Conservation (phyloP, 306 rosid species). For the Cicer chorassanicum region DNA sequence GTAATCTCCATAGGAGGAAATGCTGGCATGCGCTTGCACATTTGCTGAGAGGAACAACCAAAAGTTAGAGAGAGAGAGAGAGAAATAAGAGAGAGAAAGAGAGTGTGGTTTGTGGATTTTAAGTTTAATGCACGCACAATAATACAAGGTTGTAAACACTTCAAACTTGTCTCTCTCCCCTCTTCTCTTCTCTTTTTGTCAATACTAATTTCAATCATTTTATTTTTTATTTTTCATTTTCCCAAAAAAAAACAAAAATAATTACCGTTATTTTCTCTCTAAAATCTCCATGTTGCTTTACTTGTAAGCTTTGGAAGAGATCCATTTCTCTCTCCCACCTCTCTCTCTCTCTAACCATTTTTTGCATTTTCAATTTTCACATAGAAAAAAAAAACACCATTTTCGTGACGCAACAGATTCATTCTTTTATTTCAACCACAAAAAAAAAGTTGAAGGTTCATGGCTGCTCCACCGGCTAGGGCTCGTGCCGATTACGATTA, state of each 20-base stretch:
- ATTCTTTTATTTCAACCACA: constrained; percentile 10
- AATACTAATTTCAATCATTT: not conserved
- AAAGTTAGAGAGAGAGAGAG: constrained; percentile 11
- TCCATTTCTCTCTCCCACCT: constrained; percentile 34
- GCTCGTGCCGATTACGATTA: constrained; percentile 98
- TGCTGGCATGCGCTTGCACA: constrained; percentile 1
- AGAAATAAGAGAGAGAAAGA: not conserved
- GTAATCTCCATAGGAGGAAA: not conserved
- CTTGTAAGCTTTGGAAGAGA: constrained; percentile 52
- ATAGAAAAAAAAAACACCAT: constrained; percentile 42
- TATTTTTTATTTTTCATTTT: not conserved
- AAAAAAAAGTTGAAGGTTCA: constrained; percentile 34
- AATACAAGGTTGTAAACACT: constrained; percentile 43
- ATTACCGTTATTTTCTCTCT: constrained; percentile 48
- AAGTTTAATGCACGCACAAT: too few species aligned
- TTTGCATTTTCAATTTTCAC: constrained; percentile 36
- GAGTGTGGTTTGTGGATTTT: too few species aligned
- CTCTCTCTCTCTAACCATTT: not conserved
- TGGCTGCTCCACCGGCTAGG: constrained; percentile 99
- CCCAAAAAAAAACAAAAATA: constrained; percentile 4
- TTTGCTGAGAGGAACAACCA: not conserved
- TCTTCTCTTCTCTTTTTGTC: constrained; percentile 7
- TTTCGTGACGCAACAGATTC: constrained; percentile 35
- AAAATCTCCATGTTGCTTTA: constrained; percentile 45
- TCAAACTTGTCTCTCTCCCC: constrained; percentile 40